Evolutionary conservation across 129 eudicot species (phyloP), one percentile per base, ranked within the genome.

Genomic region (Flaveria linearis): DNA sequence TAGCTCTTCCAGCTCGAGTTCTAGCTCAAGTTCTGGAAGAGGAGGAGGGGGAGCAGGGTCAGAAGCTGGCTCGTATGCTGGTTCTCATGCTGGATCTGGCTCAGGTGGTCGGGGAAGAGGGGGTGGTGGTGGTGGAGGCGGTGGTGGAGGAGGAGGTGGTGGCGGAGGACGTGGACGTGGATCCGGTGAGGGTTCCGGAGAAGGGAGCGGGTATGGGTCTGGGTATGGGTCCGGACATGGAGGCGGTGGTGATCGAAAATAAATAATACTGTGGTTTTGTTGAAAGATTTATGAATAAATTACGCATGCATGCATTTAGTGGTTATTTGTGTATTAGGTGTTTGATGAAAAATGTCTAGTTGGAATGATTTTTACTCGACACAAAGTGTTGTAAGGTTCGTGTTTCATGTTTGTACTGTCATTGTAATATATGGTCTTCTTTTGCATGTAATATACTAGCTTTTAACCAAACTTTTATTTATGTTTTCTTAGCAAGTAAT

Each of bases 61-160:
- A 4, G 85, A 78, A 71, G 91, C 90, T 0, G 91, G 94, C 16
- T 86, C 92, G 2, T 83, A 80, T 9, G 93, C 93, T 17, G 90
- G 93, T 5, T 86, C 93, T 13, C 66, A 76, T 58, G 94, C 91
- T 5, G 91, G 91, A 28, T 89, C 95, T 1, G 53, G 80, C 36
- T 66, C 80, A 66, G 74, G 80, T 49, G 28, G 70, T 15, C 69
- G 78, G 11, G 76, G 76, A 52, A 51, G 46, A 50, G 63, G 74
- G 14, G 42, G 60, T 9, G 56, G 72, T 11, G 72, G 72, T 1
- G 70, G 79, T 5, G 68, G 79, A 1, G 79, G 79, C 1, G 79
- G 79, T 2, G 80, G 79, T 0, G 79, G 78, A 0, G 70, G 80
- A 0, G 80, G 80, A 0, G 80, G 80, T 0, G 80, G 80, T 1